These are phyloP conservation scores for Heliocybe sulcata DNA, from an alignment of 1,284 basidiomycete species.

Conservation along the genomic window DNA sequence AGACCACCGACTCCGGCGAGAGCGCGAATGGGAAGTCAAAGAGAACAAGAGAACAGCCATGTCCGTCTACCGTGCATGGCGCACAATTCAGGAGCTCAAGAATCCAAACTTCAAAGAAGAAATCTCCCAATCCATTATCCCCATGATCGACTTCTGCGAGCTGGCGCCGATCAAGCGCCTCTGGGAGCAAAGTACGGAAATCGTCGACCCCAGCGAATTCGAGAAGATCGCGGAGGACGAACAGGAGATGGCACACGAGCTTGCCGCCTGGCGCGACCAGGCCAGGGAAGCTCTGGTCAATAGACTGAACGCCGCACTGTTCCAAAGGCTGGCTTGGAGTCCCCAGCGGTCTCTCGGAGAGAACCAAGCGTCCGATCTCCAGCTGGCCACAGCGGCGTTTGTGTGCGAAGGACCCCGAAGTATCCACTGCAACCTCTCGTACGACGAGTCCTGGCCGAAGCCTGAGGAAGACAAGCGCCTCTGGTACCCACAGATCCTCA, in stretches of 20 bases:
- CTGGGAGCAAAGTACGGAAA: conserved; percentile 10
- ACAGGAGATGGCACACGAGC: not conserved
- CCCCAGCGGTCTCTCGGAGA: too few relatives aligned
- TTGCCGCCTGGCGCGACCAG: not conserved
- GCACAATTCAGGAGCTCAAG: too few relatives aligned
- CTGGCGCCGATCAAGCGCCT: conserved; percentile 11
- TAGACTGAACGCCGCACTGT: conserved; percentile 8
- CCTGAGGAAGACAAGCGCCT: conserved; percentile 3
- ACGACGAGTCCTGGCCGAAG: not conserved
- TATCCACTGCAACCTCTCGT: conserved; percentile 2
- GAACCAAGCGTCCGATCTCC: not conserved
- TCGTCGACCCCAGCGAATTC: not conserved
- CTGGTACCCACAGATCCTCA: conserved; percentile 23
- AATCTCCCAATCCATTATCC: not conserved
- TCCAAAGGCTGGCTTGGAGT: not conserved
- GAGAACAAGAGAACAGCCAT: conserved; percentile 10
- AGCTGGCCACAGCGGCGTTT: conserved; percentile 15
- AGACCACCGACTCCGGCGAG: conserved; percentile 12
- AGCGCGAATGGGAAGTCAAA: conserved; percentile 15
- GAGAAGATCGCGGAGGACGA: not conserved
- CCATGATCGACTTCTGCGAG: conserved; percentile 19
- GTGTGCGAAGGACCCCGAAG: conserved; percentile 8
- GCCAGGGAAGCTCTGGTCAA: conserved; percentile 1
- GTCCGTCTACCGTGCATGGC: not conserved
- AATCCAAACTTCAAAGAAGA: not conserved